Base-by-base conservation (phyloP, 192 early-diverging fungal genomes). In the Coemansia sp. region DNA sequence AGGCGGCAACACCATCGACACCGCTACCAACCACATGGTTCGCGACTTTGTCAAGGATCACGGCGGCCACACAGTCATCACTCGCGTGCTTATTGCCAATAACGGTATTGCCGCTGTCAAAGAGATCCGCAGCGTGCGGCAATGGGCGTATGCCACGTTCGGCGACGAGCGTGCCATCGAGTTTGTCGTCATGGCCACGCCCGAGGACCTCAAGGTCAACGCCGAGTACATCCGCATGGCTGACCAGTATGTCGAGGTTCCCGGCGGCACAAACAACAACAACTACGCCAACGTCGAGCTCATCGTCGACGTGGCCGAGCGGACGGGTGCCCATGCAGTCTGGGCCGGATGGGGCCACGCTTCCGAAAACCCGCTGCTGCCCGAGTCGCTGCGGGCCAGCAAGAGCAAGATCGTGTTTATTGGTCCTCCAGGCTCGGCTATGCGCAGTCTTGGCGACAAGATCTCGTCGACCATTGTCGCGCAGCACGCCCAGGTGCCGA, bases 321-420 rank as follows among this genome's bases (percentile, higher is more conserved):
- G 95, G 59, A 96, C 92, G 6, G 91, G 90, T 56, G 97, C 95
- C 29, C 92, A 97, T 60, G 91, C 94, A 63, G 93, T 96, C 48
- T 96, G 94, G 92, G 97, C 96, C 69, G 97, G 97, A 50, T 99
- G 97, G 97, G 97, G 97, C 55, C 96, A 97, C 65, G 97, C 97
- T 14, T 99, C 97, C 17, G 97, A 99, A 75, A 97, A 99, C 75
- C 97, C 97, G 51, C 82, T 92, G 61, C 85, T 99, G 61, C 94
- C 94, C 63, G 97, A 99, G 78, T 88, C 90, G 67, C 90, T 99
- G 17, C 84, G 90, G 49, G 87, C 86, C 61, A 87, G 90, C 60
- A 89, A 89, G 68, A 82, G 89, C 68, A 91, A 89, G 66, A 88
- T 93, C 65, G 89, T 96, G 52, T 99, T 99, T 68, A 96, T 99